Percentiles rank a stretch among this genome's conserved stretches.
phyloP scores from a whole-genome alignment of 2,329 filamentous ascomycete species.

The Paecilomyces sp. region DNA sequence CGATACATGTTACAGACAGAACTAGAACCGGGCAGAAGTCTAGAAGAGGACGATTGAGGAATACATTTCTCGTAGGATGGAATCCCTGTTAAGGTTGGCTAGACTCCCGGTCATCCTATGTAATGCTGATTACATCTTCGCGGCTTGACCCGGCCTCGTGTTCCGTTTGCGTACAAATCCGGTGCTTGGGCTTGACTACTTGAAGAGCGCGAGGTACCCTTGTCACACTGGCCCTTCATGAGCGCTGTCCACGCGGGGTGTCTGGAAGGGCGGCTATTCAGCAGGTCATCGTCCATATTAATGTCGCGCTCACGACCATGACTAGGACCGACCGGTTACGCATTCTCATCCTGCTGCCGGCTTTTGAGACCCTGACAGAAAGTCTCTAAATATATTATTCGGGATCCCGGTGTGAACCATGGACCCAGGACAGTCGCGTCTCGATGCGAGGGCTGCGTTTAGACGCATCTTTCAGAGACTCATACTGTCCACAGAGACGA shows the following conservation, averaged over 20 bases:
- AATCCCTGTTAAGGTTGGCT: background rate
- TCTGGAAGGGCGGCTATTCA: background rate
- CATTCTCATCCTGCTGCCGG: background rate
- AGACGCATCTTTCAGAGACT: background rate
- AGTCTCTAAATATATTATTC: background rate
- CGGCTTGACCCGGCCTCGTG: constrained; percentile 24
- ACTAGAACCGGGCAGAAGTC: background rate
- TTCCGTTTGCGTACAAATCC: constrained; percentile 18
- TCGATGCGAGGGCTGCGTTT: background rate
- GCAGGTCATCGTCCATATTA: background rate
- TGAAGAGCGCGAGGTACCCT: constrained; percentile 22
- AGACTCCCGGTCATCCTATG: constrained; percentile 8
- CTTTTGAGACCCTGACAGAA: background rate
- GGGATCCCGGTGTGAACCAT: background rate
- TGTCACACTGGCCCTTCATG: constrained; percentile 1
- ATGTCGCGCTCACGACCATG: background rate
- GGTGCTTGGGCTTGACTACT: constrained; percentile 11
- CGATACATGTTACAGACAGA: background rate
- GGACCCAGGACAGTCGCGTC: background rate
- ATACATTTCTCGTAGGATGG: background rate
- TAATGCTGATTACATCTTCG: constrained; percentile 25
- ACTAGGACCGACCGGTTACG: background rate
- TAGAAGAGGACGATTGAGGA: background rate
- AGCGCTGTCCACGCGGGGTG: background rate
- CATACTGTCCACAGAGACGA: background rate